A percentile compares a stretch with the other conserved stretches of the same genome.
Conservation (phyloP, 2,329 filamentous ascomycete genomes). For the Penicillium glabrum region DNA sequence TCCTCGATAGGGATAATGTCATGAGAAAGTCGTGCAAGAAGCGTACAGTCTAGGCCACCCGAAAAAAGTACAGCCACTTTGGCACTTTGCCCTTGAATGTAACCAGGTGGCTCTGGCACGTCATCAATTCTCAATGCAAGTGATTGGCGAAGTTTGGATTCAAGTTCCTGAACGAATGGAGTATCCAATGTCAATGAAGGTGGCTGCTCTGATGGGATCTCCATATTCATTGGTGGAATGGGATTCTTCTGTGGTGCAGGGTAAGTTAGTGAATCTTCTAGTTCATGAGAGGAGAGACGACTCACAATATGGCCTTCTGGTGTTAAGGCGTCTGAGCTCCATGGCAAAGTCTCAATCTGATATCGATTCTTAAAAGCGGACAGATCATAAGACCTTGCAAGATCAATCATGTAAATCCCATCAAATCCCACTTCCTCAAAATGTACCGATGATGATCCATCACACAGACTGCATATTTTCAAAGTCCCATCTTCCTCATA, state of each 20-base stretch:
- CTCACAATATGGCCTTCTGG: conserved; percentile 26
- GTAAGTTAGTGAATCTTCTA: neutral
- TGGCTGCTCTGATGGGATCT: conserved; percentile 29
- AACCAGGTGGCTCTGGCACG: conserved; percentile 60
- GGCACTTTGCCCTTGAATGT: conserved; percentile 24
- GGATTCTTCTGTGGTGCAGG: conserved; percentile 34
- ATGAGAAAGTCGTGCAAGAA: conserved; percentile 78
- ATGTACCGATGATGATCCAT: conserved; percentile 44
- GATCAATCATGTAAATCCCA: conserved; percentile 70
- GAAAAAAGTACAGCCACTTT: conserved; percentile 83
- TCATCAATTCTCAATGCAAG: conserved; percentile 64
- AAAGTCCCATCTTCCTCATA: conserved; percentile 53
- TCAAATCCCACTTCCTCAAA: conserved; percentile 85
- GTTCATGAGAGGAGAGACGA: neutral
- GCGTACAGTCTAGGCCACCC: conserved; percentile 87
- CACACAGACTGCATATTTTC: conserved; percentile 70
- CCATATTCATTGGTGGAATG: conserved; percentile 48
- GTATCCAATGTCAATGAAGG: conserved; percentile 42
- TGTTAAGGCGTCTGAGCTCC: conserved; percentile 22
- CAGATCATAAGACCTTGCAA: conserved; percentile 37
- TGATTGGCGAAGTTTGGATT: conserved; percentile 58
- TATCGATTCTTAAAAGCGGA: conserved; percentile 12
- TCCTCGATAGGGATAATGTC: conserved; percentile 69
- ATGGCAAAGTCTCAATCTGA: conserved; percentile 28
- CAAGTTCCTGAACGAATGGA: conserved; percentile 55